A percentile compares a stretch with the other conserved stretches of the same genome.
phyloP scores from a whole-genome alignment of 495 filamentous ascomycete species.

The Tetracladium setigerum region DNA sequence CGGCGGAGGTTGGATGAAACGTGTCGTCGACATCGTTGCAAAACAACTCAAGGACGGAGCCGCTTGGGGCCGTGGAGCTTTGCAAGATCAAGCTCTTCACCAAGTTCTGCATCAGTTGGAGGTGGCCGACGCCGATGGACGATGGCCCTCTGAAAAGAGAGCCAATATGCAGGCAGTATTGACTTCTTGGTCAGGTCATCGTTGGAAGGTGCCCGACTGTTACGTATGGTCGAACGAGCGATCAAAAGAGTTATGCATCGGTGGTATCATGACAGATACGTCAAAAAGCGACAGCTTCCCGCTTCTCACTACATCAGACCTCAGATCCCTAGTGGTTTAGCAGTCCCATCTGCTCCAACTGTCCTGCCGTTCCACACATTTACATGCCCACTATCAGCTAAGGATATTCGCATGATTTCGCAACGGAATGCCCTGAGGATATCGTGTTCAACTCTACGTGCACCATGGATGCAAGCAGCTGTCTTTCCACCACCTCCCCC shows the following conservation, averaged over 20 bases:
- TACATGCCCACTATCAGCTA: constrained; percentile 86
- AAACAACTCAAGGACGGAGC: constrained; percentile 86
- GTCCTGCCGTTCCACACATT: constrained; percentile 99
- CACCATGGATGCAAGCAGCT: constrained; percentile 75
- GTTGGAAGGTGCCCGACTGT: constrained; percentile 83
- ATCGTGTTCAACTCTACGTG: constrained; percentile 76
- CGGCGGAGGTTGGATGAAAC: constrained; percentile 80
- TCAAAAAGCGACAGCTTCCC: constrained; percentile 51
- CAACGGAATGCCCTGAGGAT: constrained; percentile 92
- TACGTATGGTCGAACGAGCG: constrained; percentile 82
- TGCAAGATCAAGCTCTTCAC: constrained; percentile 43
- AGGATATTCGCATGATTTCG: constrained; percentile 91
- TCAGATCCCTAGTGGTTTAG: constrained; percentile 63
- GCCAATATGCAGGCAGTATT: constrained; percentile 22
- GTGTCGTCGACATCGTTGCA: constrained; percentile 90
- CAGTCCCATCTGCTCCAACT: constrained; percentile 85
- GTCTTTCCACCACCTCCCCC: constrained; percentile 81
- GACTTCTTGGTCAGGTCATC: constrained; percentile 60
- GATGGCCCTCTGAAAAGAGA: constrained; percentile 27
- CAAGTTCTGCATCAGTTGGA: constrained; percentile 42
- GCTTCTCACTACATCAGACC: constrained; percentile 61
- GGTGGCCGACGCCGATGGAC: constrained; percentile 26
- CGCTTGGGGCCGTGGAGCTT: constrained; percentile 71
- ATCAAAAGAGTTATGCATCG: constrained; percentile 68
- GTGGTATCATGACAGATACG: constrained; percentile 82